A percentile compares a stretch with the other conserved stretches of the same genome.
These are phyloP conservation scores for Panicum virgatum DNA, from an alignment of 202 grass and related monocot genomes.

Conservation along the genomic window DNA sequence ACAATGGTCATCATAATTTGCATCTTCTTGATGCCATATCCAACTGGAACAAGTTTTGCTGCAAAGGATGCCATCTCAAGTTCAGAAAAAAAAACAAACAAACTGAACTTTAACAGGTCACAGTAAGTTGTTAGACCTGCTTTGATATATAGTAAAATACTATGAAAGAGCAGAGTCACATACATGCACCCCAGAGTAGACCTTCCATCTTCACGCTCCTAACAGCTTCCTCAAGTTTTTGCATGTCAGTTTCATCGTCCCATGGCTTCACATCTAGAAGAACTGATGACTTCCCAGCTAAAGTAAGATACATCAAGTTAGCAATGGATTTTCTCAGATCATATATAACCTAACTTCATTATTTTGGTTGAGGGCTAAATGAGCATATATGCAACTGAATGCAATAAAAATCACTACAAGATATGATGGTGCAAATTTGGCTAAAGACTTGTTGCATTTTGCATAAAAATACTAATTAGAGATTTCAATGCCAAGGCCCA, in stretches of 20 bases:
- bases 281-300: constrained; percentile 75
- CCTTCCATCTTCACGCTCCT: constrained; percentile 70
- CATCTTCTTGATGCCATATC: constrained; percentile 88
- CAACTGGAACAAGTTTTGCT: constrained; percentile 67
- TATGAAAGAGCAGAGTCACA: constrained; percentile 22
- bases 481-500: not conserved
- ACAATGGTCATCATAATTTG: constrained; percentile 79
- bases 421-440: not conserved
- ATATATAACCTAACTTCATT: not conserved
- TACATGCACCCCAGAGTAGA: constrained; percentile 76
- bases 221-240: constrained; percentile 69
- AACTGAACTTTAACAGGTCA: not conserved
- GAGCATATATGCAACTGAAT: not conserved
- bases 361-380: not conserved
- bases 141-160: constrained; percentile 5
- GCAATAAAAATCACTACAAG: not conserved
- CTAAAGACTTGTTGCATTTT: not conserved
- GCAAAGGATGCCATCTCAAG: constrained; percentile 25
- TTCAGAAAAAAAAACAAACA: constrained; percentile 30
- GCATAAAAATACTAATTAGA: not conserved
- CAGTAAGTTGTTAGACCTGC: not conserved
- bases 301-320: constrained; percentile 17
- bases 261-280: constrained; percentile 84
- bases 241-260: constrained; percentile 85
- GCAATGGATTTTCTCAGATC: not conserved